A percentile compares a stretch with the other conserved stretches of the same genome.
These are phyloP conservation scores for Cryptococcus neoformans DNA, from an alignment of 1,284 basidiomycete genomes.

Conservation along the genomic window DNA sequence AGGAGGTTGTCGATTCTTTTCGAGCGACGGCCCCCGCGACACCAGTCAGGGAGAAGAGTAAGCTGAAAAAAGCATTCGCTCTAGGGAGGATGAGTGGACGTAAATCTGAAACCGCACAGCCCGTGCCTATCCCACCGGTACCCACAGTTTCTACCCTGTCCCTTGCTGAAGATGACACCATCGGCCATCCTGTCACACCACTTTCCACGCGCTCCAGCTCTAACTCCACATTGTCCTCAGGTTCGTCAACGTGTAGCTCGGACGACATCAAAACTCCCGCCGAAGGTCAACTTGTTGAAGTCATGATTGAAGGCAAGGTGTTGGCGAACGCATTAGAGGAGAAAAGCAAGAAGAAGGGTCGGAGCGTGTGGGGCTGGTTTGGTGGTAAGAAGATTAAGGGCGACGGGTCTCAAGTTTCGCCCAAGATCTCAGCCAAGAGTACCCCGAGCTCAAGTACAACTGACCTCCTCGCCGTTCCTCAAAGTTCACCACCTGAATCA, in stretches of 20 bases:
- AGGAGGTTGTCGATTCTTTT: slow-evolving; percentile 5
- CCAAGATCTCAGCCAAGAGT: slow-evolving; percentile 9
- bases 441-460: slow-evolving; percentile 21
- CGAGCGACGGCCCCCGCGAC: slow-evolving; percentile 1
- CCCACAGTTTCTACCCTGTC: background rate
- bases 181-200: slow-evolving; percentile 14
- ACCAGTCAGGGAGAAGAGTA: slow-evolving; percentile 8
- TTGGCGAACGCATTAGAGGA: slow-evolving; percentile 24
- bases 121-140: background rate
- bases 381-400: slow-evolving; percentile 10
- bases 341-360: slow-evolving; percentile 13
- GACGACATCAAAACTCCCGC: slow-evolving; percentile 36
- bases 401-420: background rate
- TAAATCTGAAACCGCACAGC: background rate
- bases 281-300: slow-evolving; percentile 15
- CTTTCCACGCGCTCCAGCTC: slow-evolving; percentile 30
- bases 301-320: slow-evolving; percentile 20
- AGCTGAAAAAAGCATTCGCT: slow-evolving; percentile 12
- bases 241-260: slow-evolving; percentile 28
- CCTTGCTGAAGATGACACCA: slow-evolving; percentile 2
- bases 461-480: background rate
- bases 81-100: slow-evolving; percentile 7
- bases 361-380: slow-evolving; percentile 6
- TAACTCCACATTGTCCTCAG: slow-evolving; percentile 18
- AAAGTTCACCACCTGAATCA: background rate